A percentile compares a stretch with the other conserved stretches of the same genome.
These are phyloP conservation scores for Endocarpon pusillum DNA, from an alignment of 495 filamentous ascomycete genomes.

Conservation along the genomic window DNA sequence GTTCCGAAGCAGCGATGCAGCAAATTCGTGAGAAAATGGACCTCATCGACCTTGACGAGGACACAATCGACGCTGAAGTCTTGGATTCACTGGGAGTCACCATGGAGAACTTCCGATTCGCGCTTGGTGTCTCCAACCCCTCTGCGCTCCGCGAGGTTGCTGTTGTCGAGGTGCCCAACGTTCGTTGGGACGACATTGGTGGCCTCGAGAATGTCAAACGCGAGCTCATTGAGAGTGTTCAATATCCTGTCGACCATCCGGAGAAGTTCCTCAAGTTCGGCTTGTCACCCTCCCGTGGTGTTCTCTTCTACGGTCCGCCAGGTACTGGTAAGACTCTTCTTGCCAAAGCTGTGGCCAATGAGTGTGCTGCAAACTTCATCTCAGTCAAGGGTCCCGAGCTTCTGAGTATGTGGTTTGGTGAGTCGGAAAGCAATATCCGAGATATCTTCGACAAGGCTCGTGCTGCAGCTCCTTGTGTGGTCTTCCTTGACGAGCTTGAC, in stretches of 20 bases:
- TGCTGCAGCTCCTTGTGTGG: slow-evolving; percentile 93
- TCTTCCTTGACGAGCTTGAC: slow-evolving; percentile 97
- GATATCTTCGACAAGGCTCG: slow-evolving; percentile 99
- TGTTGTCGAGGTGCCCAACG: slow-evolving; percentile 96
- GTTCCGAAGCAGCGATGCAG: slow-evolving; percentile 98
- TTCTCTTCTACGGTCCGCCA: slow-evolving; percentile 94
- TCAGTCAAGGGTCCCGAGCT: slow-evolving; percentile 97
- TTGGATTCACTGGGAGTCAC: slow-evolving; percentile 95
- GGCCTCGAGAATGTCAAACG: slow-evolving; percentile 97
- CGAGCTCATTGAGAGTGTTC: slow-evolving; percentile 97
- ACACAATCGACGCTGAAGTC: slow-evolving; percentile 97
- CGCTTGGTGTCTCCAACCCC: slow-evolving; percentile 93
- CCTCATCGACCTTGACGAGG: slow-evolving; percentile 95
- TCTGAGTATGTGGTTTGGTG: slow-evolving; percentile 99
- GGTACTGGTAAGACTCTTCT: slow-evolving; percentile 99
- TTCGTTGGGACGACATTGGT: slow-evolving; percentile 99
- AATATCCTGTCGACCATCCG: slow-evolving; percentile 97
- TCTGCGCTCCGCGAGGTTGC: slow-evolving; percentile 97
- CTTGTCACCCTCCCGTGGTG: slow-evolving; percentile 93
- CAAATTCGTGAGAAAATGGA: slow-evolving; percentile 99
- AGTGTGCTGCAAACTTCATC: slow-evolving; percentile 98
- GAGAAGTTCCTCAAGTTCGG: slow-evolving; percentile 99
- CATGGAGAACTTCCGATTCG: slow-evolving; percentile 99
- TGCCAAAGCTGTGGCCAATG: slow-evolving; percentile 97
- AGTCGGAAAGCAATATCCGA: slow-evolving; percentile 98